A percentile compares a stretch with the other conserved stretches of the same genome.
Conservation (phyloP, 768 basidiomycete genomes). For the Boletellus sp. region DNA sequence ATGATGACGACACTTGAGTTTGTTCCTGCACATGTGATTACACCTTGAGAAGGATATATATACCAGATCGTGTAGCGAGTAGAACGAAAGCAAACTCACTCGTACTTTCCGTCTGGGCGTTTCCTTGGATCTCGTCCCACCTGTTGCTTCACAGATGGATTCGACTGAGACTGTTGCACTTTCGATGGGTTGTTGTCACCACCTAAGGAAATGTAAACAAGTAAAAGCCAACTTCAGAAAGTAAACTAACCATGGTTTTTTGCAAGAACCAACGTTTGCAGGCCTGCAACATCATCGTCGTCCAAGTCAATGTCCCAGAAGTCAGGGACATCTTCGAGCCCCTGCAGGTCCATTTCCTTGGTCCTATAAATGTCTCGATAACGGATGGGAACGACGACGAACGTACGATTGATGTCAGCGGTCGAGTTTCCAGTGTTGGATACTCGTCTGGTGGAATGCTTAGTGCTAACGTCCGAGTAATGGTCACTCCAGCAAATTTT, state of each 20-base stretch:
- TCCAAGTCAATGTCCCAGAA: slow-evolving; percentile 55
- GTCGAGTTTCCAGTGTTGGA: slow-evolving; percentile 69
- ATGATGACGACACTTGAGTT: slow-evolving; percentile 67
- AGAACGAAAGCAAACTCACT: slow-evolving; percentile 36
- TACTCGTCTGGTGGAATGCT: slow-evolving; percentile 50
- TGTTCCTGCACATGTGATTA: slow-evolving; percentile 79
- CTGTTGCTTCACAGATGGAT: slow-evolving; percentile 2
- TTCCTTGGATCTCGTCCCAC: slow-evolving; percentile 29
- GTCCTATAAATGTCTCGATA: slow-evolving; percentile 3
- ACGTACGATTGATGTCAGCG: slow-evolving; percentile 55
- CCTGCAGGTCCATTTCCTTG: slow-evolving; percentile 64
- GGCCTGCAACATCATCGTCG: slow-evolving; percentile 22
- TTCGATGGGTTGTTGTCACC: not conserved
- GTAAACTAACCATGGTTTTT: slow-evolving; percentile 22
- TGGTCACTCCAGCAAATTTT: slow-evolving; percentile 62
- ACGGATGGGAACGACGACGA: not conserved
- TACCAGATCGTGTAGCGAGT: not conserved
- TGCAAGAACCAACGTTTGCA: slow-evolving; percentile 34
- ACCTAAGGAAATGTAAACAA: not conserved
- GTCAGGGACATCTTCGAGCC: slow-evolving; percentile 63
- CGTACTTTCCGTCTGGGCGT: slow-evolving; percentile 61
- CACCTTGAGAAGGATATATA: slow-evolving; percentile 45
- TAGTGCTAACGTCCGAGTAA: slow-evolving; percentile 55
- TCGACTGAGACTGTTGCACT: slow-evolving; percentile 1
- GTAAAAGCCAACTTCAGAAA: not conserved